A percentile compares a stretch with the other conserved stretches of the same genome.
Evolutionary conservation across 2,329 filamentous ascomycete species (phyloP).

Genomic region (Gaeumannomyces sp.): DNA sequence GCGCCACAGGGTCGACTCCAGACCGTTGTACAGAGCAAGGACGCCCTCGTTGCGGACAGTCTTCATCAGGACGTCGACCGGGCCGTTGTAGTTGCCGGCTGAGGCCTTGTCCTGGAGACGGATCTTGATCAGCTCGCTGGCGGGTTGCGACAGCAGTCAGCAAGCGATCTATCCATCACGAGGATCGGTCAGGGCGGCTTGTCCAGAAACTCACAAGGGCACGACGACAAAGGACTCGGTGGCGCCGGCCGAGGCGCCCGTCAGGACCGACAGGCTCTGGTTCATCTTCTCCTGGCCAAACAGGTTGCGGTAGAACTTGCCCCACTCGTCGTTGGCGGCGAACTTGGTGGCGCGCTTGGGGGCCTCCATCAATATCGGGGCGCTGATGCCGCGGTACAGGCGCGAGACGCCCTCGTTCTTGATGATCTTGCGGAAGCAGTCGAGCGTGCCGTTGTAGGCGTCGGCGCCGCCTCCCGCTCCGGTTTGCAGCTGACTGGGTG

Average conservation of each 20-base stretch:
- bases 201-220: slow-evolving; percentile 52
- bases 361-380: slow-evolving; percentile 96
- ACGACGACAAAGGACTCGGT: slow-evolving; percentile 93
- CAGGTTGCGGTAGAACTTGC: slow-evolving; percentile 80
- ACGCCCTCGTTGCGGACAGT: slow-evolving; percentile 44
- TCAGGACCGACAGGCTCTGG: slow-evolving; percentile 85
- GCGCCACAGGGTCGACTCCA: slow-evolving; percentile 95
- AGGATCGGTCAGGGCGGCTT: not conserved
- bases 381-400: slow-evolving; percentile 90
- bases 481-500: slow-evolving; percentile 74
- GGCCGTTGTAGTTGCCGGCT: slow-evolving; percentile 78
- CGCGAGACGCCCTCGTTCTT: slow-evolving; percentile 87
- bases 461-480: slow-evolving; percentile 68
- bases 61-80: slow-evolving; percentile 74
- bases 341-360: slow-evolving; percentile 67
- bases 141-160: not conserved
- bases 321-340: slow-evolving; percentile 98
- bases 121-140: slow-evolving; percentile 89
- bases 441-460: slow-evolving; percentile 91
- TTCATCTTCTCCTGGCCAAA: slow-evolving; percentile 86
- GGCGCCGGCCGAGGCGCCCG: slow-evolving; percentile 88
- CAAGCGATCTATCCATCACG: not conserved
- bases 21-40: slow-evolving; percentile 89
- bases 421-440: slow-evolving; percentile 97
- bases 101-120: slow-evolving; percentile 93